Percentiles rank a stretch among this genome's conserved stretches.
These are phyloP conservation scores for Glomus cerebriforme DNA, from an alignment of 192 early-diverging fungal genomes.

Conservation along the genomic window DNA sequence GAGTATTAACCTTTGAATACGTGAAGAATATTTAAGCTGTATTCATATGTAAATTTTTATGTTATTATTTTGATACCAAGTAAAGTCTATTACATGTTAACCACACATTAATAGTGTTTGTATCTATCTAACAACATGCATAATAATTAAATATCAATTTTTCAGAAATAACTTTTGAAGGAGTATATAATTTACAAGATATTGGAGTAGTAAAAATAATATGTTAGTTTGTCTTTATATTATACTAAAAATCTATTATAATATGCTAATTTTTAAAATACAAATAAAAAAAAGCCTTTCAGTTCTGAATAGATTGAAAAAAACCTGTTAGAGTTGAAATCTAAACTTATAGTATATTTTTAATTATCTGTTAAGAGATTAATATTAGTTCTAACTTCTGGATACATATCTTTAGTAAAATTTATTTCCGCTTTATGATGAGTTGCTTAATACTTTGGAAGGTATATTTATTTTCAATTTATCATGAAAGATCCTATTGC, in stretches of 20 bases:
- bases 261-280: constrained; percentile 14
- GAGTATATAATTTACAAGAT: constrained; percentile 19
- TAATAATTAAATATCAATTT: constrained; percentile 7
- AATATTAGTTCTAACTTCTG: constrained; percentile 10
- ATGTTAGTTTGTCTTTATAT: not conserved
- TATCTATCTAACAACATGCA: constrained; percentile 7
- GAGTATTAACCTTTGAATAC: not conserved
- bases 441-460: no score
- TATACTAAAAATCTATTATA: no score
- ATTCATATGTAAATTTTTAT: constrained; percentile 16
- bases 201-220: constrained; percentile 20
- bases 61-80: constrained; percentile 9
- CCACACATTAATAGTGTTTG: not conserved
- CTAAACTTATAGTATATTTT: constrained; percentile 12
- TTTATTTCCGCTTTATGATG: no score
- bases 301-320: constrained; percentile 19
- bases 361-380: not conserved
- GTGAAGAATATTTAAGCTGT: constrained; percentile 17
- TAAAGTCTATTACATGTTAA: constrained; percentile 19
- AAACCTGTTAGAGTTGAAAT: no score
- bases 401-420: no score
- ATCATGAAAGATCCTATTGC: not conserved
- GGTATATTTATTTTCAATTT: no score
- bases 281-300: constrained; percentile 6
- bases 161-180: constrained; percentile 10